Evolutionary conservation across 192 early-diverging fungal species (phyloP).

Genomic region (Rhizophlyctis rosea): DNA sequence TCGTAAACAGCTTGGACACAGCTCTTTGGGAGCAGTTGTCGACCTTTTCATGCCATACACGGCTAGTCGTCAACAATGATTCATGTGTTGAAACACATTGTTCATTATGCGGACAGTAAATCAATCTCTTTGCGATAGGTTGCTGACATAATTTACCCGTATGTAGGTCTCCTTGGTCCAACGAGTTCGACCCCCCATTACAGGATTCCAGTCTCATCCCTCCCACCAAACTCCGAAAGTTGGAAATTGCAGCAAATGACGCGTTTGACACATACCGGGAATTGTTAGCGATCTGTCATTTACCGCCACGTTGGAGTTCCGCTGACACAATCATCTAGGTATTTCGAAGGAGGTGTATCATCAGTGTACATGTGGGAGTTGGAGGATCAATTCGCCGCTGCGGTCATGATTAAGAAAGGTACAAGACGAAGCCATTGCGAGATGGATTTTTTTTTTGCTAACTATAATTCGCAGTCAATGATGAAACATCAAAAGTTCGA

Average conservation of each 20-base stretch:
- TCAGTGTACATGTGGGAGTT: constrained; percentile 96
- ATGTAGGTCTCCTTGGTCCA: constrained; percentile 90
- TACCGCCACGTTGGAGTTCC: not conserved
- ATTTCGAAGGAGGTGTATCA: constrained; percentile 93
- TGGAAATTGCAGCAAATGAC: constrained; percentile 90
- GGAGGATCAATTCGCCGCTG: constrained; percentile 87
- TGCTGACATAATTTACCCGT: no score
- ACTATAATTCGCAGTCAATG: constrained; percentile 9
- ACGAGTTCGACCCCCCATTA: constrained; percentile 83
- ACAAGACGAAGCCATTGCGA: constrained; percentile 13
- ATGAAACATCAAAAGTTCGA: constrained; percentile 8
- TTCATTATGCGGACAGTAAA: no score
- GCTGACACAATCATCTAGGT: constrained; percentile 37
- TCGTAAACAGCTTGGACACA: no score
- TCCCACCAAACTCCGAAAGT: constrained; percentile 74
- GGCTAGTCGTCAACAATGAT: no score
- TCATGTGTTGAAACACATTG: no score
- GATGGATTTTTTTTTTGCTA: not conserved
- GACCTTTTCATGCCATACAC: no score
- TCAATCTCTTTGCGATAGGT: no score
- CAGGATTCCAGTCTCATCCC: constrained; percentile 69
- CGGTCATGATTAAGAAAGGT: constrained; percentile 95
- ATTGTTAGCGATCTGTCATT: constrained; percentile 48
- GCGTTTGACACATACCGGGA: constrained; percentile 97
- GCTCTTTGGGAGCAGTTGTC: no score